phyloP scores from a whole-genome alignment of 805 yeast genomes.

The Osmozyma mogii region DNA sequence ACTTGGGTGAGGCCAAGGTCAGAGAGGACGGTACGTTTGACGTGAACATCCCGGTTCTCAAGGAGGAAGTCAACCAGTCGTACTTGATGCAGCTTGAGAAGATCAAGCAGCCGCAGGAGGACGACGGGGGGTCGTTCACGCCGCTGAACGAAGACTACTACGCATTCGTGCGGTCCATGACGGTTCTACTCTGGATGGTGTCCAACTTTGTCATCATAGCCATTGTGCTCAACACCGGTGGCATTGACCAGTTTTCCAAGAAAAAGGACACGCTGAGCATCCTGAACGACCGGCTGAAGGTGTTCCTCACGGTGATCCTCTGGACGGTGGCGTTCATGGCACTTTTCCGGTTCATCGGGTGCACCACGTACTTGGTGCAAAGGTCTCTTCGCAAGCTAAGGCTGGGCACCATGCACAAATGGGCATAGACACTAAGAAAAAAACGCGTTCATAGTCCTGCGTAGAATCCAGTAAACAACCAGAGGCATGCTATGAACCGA shows the following conservation, averaged over 20 bases:
- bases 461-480: constrained; percentile 1
- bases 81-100: constrained; percentile 44
- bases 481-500: constrained; percentile 13
- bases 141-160: constrained; percentile 37
- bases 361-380: constrained; percentile 38
- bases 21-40: constrained; percentile 50
- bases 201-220: constrained; percentile 36
- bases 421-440: neutral
- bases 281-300: constrained; percentile 26
- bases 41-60: constrained; percentile 42
- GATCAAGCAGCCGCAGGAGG: constrained; percentile 38
- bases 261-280: constrained; percentile 21
- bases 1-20: constrained; percentile 1
- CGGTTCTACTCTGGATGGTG: constrained; percentile 39
- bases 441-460: neutral
- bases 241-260: constrained; percentile 28
- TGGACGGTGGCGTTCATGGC: constrained; percentile 62
- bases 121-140: constrained; percentile 17
- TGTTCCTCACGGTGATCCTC: constrained; percentile 44
- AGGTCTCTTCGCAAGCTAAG: constrained; percentile 23
- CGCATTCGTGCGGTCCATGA: constrained; percentile 38
- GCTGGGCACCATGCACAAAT: constrained; percentile 5
- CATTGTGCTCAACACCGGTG: constrained; percentile 37
- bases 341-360: constrained; percentile 47
- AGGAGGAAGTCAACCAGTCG: constrained; percentile 47